These are phyloP conservation scores for Tetraselmis striata DNA, from an alignment of 139 green algal genomes.

Conservation along the genomic window DNA sequence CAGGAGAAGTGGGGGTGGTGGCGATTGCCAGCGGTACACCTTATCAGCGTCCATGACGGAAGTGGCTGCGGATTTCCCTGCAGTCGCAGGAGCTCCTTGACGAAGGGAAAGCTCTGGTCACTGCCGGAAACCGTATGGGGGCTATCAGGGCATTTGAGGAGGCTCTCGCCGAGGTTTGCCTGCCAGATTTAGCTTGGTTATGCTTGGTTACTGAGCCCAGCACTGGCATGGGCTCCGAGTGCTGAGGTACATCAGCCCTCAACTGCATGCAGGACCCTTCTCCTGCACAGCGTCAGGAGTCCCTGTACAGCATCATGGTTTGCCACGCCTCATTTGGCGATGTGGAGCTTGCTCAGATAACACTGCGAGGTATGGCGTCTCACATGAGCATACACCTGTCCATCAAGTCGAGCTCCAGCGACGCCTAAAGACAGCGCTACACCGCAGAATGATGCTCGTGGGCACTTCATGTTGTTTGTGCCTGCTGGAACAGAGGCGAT, in stretches of 20 bases:
- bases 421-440: too few species aligned
- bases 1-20: too few species aligned
- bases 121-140: constrained; percentile 48
- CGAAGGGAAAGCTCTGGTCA: constrained; percentile 31
- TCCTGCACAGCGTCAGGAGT: constrained; percentile 33
- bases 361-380: constrained; percentile 41
- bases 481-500: background rate
- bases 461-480: too few species aligned
- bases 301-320: constrained; percentile 51
- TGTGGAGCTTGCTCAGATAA: constrained; percentile 75
- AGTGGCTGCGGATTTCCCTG: too few species aligned
- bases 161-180: constrained; percentile 29
- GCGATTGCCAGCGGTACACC: too few species aligned
- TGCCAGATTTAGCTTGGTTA: background rate
- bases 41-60: too few species aligned
- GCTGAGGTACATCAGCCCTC: too few species aligned
- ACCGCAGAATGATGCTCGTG: too few species aligned
- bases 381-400: too few species aligned
- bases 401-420: too few species aligned
- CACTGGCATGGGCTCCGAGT: too few species aligned
- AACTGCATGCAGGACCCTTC: constrained; percentile 35
- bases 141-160: constrained; percentile 64
- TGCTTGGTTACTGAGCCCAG: background rate
- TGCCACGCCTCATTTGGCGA: constrained; percentile 72
- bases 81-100: constrained; percentile 27